Conservation (phyloP, 768 basidiomycete species). For the Kwoniella sp. region DNA sequence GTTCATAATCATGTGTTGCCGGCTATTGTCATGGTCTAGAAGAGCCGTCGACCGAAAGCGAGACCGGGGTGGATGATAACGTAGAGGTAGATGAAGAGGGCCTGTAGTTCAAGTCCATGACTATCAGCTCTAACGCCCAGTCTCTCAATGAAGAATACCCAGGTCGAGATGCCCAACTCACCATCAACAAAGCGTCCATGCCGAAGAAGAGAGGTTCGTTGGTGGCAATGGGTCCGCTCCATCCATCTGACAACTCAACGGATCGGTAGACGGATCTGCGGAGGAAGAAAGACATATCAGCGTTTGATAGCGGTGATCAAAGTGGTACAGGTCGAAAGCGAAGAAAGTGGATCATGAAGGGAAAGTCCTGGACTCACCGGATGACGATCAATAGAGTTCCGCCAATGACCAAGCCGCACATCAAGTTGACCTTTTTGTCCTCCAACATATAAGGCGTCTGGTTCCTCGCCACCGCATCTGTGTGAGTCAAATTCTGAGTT, state of each 20-base stretch:
- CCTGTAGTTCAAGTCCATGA: conserved; percentile 5
- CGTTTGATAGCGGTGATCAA: too few species aligned
- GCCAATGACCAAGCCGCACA: conserved; percentile 15
- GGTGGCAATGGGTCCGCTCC: conserved; percentile 61
- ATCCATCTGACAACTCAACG: conserved; percentile 60
- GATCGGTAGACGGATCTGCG: conserved; percentile 61
- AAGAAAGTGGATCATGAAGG: neutral
- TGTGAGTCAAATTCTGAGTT: neutral
- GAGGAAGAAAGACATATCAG: too few species aligned
- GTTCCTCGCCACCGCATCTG: neutral
- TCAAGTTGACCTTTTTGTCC: conserved; percentile 9
- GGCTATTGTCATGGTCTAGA: neutral
- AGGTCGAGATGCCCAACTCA: conserved; percentile 18
- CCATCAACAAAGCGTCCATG: conserved; percentile 49
- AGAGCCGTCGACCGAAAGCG: conserved; percentile 3
- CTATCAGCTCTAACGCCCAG: too few species aligned
- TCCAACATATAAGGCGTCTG: neutral
- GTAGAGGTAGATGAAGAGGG: conserved; percentile 10
- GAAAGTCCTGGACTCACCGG: conserved; percentile 53
- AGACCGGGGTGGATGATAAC: conserved; percentile 15
- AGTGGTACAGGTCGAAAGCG: neutral
- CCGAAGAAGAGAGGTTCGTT: conserved; percentile 57
- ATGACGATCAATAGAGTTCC: conserved; percentile 60
- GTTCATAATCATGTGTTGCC: too few species aligned
- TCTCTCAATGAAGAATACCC: neutral